phyloP scores from a whole-genome alignment of 305 asterid genomes.

The Fraxinus nigra region DNA sequence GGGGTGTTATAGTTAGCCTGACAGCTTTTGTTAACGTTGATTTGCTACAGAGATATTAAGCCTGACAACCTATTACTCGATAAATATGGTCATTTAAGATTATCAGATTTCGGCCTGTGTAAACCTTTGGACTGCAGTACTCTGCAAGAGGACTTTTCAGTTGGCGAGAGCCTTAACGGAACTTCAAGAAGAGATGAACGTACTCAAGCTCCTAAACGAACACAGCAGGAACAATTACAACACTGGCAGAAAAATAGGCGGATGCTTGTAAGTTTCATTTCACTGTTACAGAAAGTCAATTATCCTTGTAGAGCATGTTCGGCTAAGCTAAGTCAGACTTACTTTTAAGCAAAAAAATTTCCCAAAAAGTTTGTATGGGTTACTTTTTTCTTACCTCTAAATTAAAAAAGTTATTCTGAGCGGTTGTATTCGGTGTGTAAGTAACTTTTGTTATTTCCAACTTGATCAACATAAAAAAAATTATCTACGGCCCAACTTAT shows the following conservation, averaged over 20 bases:
- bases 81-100: conserved; percentile 79
- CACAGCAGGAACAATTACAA: conserved; percentile 89
- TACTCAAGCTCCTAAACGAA: conserved; percentile 68
- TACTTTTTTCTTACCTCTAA: not conserved
- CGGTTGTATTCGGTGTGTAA: not conserved
- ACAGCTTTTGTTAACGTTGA: conserved; percentile 21
- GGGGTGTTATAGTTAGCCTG: conserved; percentile 24
- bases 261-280: conserved; percentile 68
- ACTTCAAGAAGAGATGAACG: conserved; percentile 47
- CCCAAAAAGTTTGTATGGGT: not conserved
- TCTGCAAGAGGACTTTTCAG: conserved; percentile 76
- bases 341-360: not conserved
- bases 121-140: conserved; percentile 92
- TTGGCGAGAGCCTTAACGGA: conserved; percentile 48
- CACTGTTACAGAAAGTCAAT: conserved; percentile 1
- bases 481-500: not conserved
- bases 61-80: conserved; percentile 97
- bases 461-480: not conserved
- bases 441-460: not conserved
- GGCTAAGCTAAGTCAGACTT: not conserved
- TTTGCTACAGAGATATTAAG: conserved; percentile 81
- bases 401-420: not conserved
- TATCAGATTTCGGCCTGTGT: conserved; percentile 97
- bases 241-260: conserved; percentile 98
- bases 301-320: not conserved